phyloP scores from a whole-genome alignment of 441 rosid species.

The Pelargonium citronellum region DNA sequence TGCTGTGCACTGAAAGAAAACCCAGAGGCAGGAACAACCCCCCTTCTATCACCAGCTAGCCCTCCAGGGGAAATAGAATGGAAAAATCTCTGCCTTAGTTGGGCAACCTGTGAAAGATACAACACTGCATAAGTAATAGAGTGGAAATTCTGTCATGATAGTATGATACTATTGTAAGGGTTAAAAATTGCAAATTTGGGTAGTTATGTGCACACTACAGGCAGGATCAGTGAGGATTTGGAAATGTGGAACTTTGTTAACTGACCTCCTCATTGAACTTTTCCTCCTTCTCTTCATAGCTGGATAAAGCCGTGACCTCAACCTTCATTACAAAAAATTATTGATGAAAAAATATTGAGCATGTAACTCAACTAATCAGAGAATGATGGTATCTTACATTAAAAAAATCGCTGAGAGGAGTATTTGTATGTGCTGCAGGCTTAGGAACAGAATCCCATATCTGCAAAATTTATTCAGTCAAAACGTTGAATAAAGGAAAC shows the following conservation, averaged over 20 bases:
- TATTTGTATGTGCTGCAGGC: slow-evolving; percentile 53
- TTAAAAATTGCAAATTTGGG: background rate
- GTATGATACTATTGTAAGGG: background rate
- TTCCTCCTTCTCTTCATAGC: slow-evolving; percentile 77
- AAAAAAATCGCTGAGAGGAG: slow-evolving; percentile 76
- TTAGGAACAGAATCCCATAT: slow-evolving; percentile 82
- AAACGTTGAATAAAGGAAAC: slow-evolving; percentile 19
- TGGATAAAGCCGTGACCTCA: slow-evolving; percentile 71
- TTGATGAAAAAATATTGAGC: background rate
- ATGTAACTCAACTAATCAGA: background rate
- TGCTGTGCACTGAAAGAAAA: slow-evolving; percentile 74
- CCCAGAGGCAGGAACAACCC: slow-evolving; percentile 80
- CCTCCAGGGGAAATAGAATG: slow-evolving; percentile 79
- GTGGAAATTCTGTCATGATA: background rate
- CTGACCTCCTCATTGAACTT: slow-evolving; percentile 72
- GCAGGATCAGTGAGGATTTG: background rate
- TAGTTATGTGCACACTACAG: background rate
- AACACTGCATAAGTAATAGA: slow-evolving; percentile 7
- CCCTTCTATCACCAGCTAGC: slow-evolving; percentile 72
- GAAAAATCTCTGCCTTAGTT: slow-evolving; percentile 64
- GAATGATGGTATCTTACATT: slow-evolving; percentile 43
- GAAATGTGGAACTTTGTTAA: background rate
- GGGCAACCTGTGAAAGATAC: slow-evolving; percentile 51
- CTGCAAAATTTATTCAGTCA: slow-evolving; percentile 38
- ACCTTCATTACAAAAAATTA: slow-evolving; percentile 47